phyloP scores from a whole-genome alignment of 2,329 filamentous ascomycete genomes.

The Alternaria dauci region DNA sequence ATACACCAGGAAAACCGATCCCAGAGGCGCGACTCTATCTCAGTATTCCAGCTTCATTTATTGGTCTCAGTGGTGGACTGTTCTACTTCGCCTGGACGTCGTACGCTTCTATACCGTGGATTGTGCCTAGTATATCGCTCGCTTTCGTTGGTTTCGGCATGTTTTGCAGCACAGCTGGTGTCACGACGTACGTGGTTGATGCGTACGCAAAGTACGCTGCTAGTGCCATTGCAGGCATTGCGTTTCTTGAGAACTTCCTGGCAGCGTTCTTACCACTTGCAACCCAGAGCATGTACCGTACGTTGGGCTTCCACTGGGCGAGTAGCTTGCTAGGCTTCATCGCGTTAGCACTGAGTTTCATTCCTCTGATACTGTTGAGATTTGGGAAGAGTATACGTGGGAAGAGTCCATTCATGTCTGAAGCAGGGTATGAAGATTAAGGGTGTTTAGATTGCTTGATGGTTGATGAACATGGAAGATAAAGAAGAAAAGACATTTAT shows the following conservation, averaged over 20 bases:
- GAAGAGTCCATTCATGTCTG: slow-evolving; percentile 51
- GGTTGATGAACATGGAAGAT: no score
- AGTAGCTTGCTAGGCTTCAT: slow-evolving; percentile 58
- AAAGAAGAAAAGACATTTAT: not conserved
- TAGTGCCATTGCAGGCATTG: slow-evolving; percentile 59
- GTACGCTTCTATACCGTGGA: slow-evolving; percentile 56
- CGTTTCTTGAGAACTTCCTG: slow-evolving; percentile 59
- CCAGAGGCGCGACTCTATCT: slow-evolving; percentile 59
- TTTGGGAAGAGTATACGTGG: slow-evolving; percentile 54
- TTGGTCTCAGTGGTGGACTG: slow-evolving; percentile 59
- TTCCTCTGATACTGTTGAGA: slow-evolving; percentile 56
- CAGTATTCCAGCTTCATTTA: slow-evolving; percentile 54
- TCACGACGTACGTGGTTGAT: slow-evolving; percentile 61
- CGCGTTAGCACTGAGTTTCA: slow-evolving; percentile 54
- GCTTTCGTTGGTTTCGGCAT: slow-evolving; percentile 60
- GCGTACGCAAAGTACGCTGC: slow-evolving; percentile 61
- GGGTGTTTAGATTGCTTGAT: not conserved
- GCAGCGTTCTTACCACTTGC: slow-evolving; percentile 60
- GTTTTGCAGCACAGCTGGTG: slow-evolving; percentile 56
- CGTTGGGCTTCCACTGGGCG: slow-evolving; percentile 60
- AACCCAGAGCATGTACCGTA: slow-evolving; percentile 58
- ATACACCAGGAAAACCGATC: slow-evolving; percentile 51
- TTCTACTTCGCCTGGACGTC: slow-evolving; percentile 63
- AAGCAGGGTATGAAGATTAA: slow-evolving; percentile 31
- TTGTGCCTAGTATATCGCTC: slow-evolving; percentile 58